Evolutionary conservation across 2,329 filamentous ascomycete genomes (phyloP), one percentile per base, ranked within the genome.

Genomic region (Colletotrichum sojae): DNA sequence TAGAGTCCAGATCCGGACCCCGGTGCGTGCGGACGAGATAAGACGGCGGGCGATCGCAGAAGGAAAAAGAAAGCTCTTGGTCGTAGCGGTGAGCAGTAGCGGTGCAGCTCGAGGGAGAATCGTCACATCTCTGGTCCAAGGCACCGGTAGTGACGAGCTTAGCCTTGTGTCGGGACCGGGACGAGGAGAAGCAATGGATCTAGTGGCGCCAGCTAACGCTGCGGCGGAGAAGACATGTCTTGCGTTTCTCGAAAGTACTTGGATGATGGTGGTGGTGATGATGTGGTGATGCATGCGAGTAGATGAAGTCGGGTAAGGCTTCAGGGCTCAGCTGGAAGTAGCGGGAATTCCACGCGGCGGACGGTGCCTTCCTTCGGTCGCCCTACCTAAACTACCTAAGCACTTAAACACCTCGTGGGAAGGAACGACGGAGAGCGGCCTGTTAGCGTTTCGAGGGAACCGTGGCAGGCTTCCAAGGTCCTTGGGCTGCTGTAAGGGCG

Each of bases 1-100:
- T 36, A 36, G 31, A 20, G 43, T 59, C 40, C 27, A 27, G 48
- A 39, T 39, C 6, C 56, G n/a, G 6, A 3, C 25, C 31, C 20
- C 27, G 13, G 31, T 36, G 39, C 27, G 31, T 36, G 27, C 27
- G 27, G 22, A 31, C 46, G 25, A 25, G 60, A 52, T 22, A 46
- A 58, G 65, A 58, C 54, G 48, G 53, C 48, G 20, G 49, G 45
- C 66, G 54, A 55, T 59, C 54, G 39, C n/a, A 39, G 25, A 63
- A 63, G 40, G 31, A 63, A 63, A 39, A 62, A 62, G 59, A 62
- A 62, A 62, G 3, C 25, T 43, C 46, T 51, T 16, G 57, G 18
- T 20, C 27, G 56, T 10, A 40, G 56, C 56, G 56, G 56, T 59
- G 56, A 59, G 39, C 12, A 20, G 12, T n/a, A 39, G 25, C 43